A percentile compares a stretch with the other conserved stretches of the same genome.
Evolutionary conservation across 2,329 filamentous ascomycete species (phyloP).

Genomic region (Piedraia hortae): DNA sequence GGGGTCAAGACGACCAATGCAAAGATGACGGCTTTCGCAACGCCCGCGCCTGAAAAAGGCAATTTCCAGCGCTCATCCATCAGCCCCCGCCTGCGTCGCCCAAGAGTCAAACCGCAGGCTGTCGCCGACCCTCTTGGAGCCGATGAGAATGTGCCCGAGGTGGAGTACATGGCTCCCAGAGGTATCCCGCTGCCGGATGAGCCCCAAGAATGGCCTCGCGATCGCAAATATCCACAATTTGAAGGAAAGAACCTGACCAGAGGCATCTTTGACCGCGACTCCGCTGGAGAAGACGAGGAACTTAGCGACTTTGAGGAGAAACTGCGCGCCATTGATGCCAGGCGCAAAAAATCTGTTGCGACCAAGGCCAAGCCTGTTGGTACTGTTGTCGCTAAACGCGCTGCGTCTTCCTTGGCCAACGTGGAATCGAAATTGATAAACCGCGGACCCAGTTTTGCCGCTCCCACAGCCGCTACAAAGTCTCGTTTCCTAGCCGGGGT

Average conservation of each 20-base stretch:
- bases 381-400: constrained; percentile 25
- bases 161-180: constrained; percentile 70
- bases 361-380: too few relatives aligned
- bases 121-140: constrained; percentile 2
- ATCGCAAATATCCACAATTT: constrained; percentile 14
- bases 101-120: constrained; percentile 24
- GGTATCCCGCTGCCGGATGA: constrained; percentile 20
- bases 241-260: constrained; percentile 24
- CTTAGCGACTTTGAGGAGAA: constrained; percentile 40
- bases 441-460: constrained; percentile 14
- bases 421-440: constrained; percentile 12
- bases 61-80: constrained; percentile 13
- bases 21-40: constrained; percentile 36
- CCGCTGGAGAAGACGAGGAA: constrained; percentile 26
- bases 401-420: constrained; percentile 17
- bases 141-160: constrained; percentile 35
- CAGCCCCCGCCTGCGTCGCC: constrained; percentile 26
- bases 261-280: constrained; percentile 22
- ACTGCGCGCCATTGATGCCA: constrained; percentile 5
- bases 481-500: constrained; percentile 12
- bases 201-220: constrained; percentile 10
- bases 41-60: constrained; percentile 14
- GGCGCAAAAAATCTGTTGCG: too few relatives aligned
- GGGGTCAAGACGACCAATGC: constrained; percentile 94
- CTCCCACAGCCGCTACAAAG: constrained; percentile 15